Evolutionary conservation across 768 basidiomycete species (phyloP), one percentile per base, ranked within the genome.

Genomic region (Rhizopogon roseolus): DNA sequence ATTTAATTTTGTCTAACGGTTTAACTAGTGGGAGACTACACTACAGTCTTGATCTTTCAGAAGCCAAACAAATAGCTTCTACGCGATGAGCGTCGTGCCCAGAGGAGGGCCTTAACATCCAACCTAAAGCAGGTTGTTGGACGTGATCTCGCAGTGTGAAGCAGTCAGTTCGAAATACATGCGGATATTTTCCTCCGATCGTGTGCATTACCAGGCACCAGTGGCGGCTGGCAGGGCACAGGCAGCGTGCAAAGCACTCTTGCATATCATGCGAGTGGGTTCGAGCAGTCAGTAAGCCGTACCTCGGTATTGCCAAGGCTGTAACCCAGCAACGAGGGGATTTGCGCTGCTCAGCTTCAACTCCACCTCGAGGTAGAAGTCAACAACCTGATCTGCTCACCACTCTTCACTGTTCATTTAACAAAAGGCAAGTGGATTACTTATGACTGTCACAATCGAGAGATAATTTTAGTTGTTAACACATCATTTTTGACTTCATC

Each of bases 281-380:
- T 84, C 11, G 57, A 64, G 11, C 34, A 11, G 73, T 85, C 27
- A 39, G 58, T 5, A 62, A 73, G 19, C 85, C 85, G 65, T 68
- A 73, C n/a, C 82, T 88, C 60, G 81, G 83, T 28, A 36, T 13
- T 36, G 10, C 34, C 34, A 36, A 36, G 34, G 78, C 78, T 5
- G 81, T 81, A 48, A 60, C 51, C 17, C 61, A 66, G 4, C 65
- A 32, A 32, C 9, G 29, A 32, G 29, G 87, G 85, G 10, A 70
- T 86, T 10, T 6, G 86, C 85, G 25, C 66, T 85, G 25, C 66
- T 88, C 62, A 85, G 81, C 10, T 88, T 88, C 59, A 22, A 22
- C 22, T 69, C 76, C 40, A 84, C 88, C 52, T 66, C 84, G 10
- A 66, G 60, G 43, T 75, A 72, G 0, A 62, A 60, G 11, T 73